Base-by-base conservation (phyloP, 2,329 filamentous ascomycete species). In the Alternaria sp. region DNA sequence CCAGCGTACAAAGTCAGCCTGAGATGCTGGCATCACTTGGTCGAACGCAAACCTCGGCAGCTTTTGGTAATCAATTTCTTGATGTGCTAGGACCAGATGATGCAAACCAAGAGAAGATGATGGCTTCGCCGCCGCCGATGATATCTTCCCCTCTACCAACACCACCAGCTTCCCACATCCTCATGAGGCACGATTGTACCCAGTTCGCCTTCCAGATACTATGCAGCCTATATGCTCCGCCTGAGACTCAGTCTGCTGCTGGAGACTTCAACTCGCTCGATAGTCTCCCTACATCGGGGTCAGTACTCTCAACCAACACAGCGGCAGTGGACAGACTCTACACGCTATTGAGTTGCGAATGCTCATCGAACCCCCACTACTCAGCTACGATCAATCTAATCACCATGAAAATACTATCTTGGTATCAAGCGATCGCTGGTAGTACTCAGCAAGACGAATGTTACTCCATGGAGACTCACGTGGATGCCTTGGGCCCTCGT, bases 331-430 rank as follows among this genome's bases (percentile, higher is more conserved):
- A 78, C 49, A 76, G 69, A 55, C 68, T 78, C 9, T 72, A 74
- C 38, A 67, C 73, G 9, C 65, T 78, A 4, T 70, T 78, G 3
- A 64, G 63, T 22, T 78, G 76, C 65, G 66, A 68, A n/a, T 78
- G 76, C 69, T 74, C 76, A 7, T 62, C 63, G 4, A 78, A 76
- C 57, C 76, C 76, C 3, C 75, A 78, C 61, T 78, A 75, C 65
- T 77, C 74, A n/a, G 73, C 75, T 2, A 78, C 74, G 2, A 74
- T 78, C 40, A 70, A 74, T 12, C 72, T 78, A 54, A 72, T 71
- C 7, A 75, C 77, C 20, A 68, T 68, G 38, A 78, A 78, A 55
- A 73, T 78, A 25, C 70, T 78, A n/a, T 73, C 74, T 2, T 78
- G 74, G 75, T 78, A 76, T 56, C 74, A 78, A 58, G 74, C 73